phyloP scores from a whole-genome alignment of 805 yeast genomes.

The Metschnikowia borealis region DNA sequence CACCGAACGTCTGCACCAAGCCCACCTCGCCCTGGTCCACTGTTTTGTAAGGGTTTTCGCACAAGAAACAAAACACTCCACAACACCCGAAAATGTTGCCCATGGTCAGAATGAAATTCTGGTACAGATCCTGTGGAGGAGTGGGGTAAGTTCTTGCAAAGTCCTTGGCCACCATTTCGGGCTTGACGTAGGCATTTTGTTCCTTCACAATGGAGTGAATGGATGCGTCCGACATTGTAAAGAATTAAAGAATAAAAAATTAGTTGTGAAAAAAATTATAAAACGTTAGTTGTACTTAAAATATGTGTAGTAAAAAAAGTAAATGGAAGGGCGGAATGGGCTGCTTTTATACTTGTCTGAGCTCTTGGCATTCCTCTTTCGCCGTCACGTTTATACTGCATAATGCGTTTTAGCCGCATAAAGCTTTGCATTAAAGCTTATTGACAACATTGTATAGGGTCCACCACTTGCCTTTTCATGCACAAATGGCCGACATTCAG shows the following conservation, averaged over 20 bases:
- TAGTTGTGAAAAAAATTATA: too few relatives aligned
- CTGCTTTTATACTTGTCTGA: too few relatives aligned
- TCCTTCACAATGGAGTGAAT: slow-evolving; percentile 11
- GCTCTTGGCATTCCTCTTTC: not conserved
- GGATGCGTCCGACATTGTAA: not conserved
- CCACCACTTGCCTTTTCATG: too few relatives aligned
- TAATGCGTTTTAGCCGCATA: not conserved
- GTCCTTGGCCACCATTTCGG: slow-evolving; percentile 39
- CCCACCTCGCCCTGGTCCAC: slow-evolving; percentile 70
- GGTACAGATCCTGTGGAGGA: slow-evolving; percentile 41
- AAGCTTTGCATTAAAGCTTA: not conserved
- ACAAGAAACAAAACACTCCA: slow-evolving; percentile 55
- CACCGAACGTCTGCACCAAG: slow-evolving; percentile 62
- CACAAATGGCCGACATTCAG: too few relatives aligned
- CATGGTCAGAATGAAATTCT: slow-evolving; percentile 30
- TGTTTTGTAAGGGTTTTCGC: slow-evolving; percentile 56
- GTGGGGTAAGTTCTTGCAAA: slow-evolving; percentile 41
- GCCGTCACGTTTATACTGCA: not conserved
- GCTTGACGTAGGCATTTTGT: slow-evolving; percentile 20
- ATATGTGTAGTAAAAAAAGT: too few relatives aligned
- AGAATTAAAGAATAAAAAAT: too few relatives aligned
- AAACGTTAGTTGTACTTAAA: too few relatives aligned
- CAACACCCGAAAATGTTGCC: slow-evolving; percentile 50
- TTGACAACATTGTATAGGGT: not conserved
- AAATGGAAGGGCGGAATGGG: too few relatives aligned